Conservation (phyloP, 345 rosid genomes). For the Microcos paniculata region DNA sequence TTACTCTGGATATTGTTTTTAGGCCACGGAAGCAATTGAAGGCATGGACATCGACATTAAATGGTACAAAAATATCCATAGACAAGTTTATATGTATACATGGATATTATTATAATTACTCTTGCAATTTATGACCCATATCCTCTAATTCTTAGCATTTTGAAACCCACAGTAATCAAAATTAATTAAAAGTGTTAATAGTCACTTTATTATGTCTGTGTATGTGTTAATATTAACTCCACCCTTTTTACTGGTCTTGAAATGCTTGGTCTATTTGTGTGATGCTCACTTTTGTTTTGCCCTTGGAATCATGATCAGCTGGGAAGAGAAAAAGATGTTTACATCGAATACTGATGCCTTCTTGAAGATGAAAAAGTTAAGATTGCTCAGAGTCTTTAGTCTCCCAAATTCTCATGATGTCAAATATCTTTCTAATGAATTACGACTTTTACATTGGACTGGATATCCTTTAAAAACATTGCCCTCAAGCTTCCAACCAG, state of each 20-base stretch:
- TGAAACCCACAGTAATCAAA: too few species aligned
- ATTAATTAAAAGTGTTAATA: not conserved
- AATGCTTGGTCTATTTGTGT: too few species aligned
- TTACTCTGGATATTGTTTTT: too few species aligned
- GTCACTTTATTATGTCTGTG: too few species aligned
- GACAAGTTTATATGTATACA: too few species aligned
- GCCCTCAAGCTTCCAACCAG: constrained; percentile 26
- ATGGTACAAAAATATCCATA: not conserved
- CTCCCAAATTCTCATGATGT: constrained; percentile 17
- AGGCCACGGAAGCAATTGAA: constrained; percentile 32
- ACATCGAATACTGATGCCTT: constrained; percentile 20
- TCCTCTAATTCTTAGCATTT: too few species aligned
- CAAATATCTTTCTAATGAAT: constrained; percentile 21
- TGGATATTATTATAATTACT: too few species aligned
- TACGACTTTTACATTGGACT: constrained; percentile 32
- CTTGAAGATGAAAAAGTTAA: constrained; percentile 23
- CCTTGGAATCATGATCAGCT: too few species aligned
- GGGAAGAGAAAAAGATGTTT: not conserved
- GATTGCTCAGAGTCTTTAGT: constrained; percentile 25
- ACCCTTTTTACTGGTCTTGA: too few species aligned
- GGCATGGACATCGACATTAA: constrained; percentile 18
- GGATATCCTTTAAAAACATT: constrained; percentile 30
- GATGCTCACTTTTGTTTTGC: too few species aligned
- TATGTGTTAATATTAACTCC: too few species aligned
- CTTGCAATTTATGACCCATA: too few species aligned